phyloP scores from a whole-genome alignment of 192 early-diverging fungal genomes.

The Podila minutissima region DNA sequence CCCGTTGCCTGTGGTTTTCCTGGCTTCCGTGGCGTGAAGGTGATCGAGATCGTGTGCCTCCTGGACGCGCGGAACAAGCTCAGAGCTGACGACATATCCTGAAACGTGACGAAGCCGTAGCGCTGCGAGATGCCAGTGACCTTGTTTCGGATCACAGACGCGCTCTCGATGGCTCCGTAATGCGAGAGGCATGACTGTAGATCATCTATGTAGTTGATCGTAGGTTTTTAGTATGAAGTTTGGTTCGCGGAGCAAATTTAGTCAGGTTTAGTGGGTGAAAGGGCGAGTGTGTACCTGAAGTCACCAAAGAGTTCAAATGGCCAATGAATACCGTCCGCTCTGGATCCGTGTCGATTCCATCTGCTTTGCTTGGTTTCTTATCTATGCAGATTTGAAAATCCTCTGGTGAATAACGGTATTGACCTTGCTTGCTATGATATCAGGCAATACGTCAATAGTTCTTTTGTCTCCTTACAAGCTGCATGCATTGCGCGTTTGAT shows the following conservation, averaged over 20 bases:
- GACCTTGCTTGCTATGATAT: neutral
- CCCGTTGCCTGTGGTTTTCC: too few species aligned
- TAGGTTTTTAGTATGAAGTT: too few species aligned
- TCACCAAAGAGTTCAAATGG: slow-evolving; percentile 30
- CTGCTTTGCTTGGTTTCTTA: slow-evolving; percentile 15
- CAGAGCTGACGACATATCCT: neutral
- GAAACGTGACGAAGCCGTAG: slow-evolving; percentile 48
- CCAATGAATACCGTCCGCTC: slow-evolving; percentile 41
- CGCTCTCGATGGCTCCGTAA: slow-evolving; percentile 12
- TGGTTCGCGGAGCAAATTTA: neutral
- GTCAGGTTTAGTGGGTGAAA: neutral
- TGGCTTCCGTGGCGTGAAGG: neutral
- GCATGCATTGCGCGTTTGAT: slow-evolving; percentile 29
- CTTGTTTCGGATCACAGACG: slow-evolving; percentile 20
- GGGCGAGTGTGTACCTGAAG: slow-evolving; percentile 22
- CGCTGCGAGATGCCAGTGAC: slow-evolving; percentile 47
- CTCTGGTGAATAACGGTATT: neutral
- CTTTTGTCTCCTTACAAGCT: slow-evolving; percentile 14
- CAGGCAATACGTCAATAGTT: too few species aligned
- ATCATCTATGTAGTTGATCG: neutral
- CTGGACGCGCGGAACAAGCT: slow-evolving; percentile 7
- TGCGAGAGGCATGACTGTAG: slow-evolving; percentile 16
- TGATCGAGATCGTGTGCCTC: slow-evolving; percentile 14
- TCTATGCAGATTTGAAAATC: neutral
- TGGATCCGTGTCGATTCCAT: slow-evolving; percentile 20